Evolutionary conservation across 805 yeast genomes (phyloP), one percentile per base, ranked within the genome.

Genomic region (Candida chauliodis): DNA sequence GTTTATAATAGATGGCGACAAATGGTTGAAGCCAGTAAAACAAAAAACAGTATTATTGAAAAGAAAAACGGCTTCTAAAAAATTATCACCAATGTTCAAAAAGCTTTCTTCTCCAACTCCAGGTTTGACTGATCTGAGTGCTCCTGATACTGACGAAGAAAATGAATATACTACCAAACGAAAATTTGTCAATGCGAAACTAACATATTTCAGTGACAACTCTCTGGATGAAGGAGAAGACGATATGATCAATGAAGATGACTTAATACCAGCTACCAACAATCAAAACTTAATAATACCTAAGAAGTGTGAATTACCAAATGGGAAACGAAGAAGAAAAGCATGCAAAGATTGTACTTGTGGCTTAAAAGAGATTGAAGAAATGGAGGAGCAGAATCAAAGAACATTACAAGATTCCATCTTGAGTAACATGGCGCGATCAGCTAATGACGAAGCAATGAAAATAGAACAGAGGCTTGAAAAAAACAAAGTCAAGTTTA

Each of bases 271-370:
- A 20, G 60, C 61, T 11, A 36, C 59, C 1, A 49, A 56, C 10
- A 43, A 49, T 7, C 44, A 48, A 27, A 41, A 42, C 5, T 62
- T 79, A 34, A 67, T 76, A 18, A 69, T 75, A 21, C 91, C 93
- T 11, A 69, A 73, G 34, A 70, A 73, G 48, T 79, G 87, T 55
- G 76, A 73, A 47, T 53, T 62, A 42, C 63, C 70, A 13, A 67
- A 55, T 33, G 79, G 78, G 25, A 75, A 73, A 49, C 76, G 74
- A 63, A 75, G 95, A 58, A 79, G 91, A 68, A 88, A 81, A 64
- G 99, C 99, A 0, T 93, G 99, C 69, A 93, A 90, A 64, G 96
- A 93, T 63, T 93, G 99, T 63, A 84, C 97, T 0, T 93, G 99
- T 69, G 99, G 99, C 5, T 72, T 93, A 47, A 89, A 84, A 51